Conservation (phyloP, 306 rosid species). For the Prunus persica region Prunus_persica_NCBIv2 NC_034015.1:11726501-11727000, state of each 20-base stretch:
- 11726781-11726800: slow-evolving; percentile 94
- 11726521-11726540: neutral
- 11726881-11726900: slow-evolving; percentile 90
- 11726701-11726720: slow-evolving; percentile 91
- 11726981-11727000: slow-evolving; percentile 92
- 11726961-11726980: slow-evolving; percentile 81
- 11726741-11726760: slow-evolving; percentile 96
- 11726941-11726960: slow-evolving; percentile 96
- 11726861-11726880: slow-evolving; percentile 97
- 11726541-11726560: neutral
- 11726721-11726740: slow-evolving; percentile 92
- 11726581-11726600: slow-evolving; percentile 13
- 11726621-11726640: slow-evolving; percentile 32
- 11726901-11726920: slow-evolving; percentile 93
- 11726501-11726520: neutral
- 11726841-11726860: slow-evolving; percentile 93
- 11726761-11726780: slow-evolving; percentile 90
- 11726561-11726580: neutral
- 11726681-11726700: slow-evolving; percentile 91
- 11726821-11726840: slow-evolving; percentile 53
- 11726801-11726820: slow-evolving; percentile 92
- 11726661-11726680: slow-evolving; percentile 74
- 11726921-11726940: slow-evolving; percentile 96
- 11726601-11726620: neutral
- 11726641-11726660: slow-evolving; percentile 56